Evolutionary conservation across 129 eudicot species (phyloP), one percentile per base, ranked within the genome.

Genomic region (Flaveria sonorensis): DNA sequence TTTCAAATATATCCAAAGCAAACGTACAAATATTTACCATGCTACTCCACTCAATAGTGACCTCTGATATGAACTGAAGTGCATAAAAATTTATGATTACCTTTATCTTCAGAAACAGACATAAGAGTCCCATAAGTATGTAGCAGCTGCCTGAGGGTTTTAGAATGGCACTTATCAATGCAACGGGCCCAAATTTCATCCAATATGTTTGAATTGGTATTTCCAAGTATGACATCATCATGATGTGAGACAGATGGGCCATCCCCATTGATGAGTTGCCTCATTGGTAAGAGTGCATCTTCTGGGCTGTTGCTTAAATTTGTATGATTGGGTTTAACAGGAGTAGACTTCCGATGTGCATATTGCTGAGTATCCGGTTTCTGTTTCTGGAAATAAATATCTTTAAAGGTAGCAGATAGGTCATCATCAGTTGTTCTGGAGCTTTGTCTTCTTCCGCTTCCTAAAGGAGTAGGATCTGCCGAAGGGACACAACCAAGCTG

Each of bases 141-240:
- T 43, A 94, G 86, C 65, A 94, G 82, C 63, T 86, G 90, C 85
- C 93, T 86, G 46, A 94, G 71, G 9, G 97, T 94, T 75, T 88
- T 91, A 3, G 97, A 91, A 81, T 91, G 97, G 61, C 99, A 94
- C 77, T 83, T 91, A 24, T 89, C 96, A 65, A 94, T 89, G 83
- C 97, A 94, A 52, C 79, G 85, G n/a, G 77, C 65, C 99, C 99
- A 94, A 23, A 94, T 86, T 62, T 91, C 86, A 77, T 84, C 88
- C 83, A 90, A 83, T 68, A 78, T 76, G 63, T 84, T 77, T 10
- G 93, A 46, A 65, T 86, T 73, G 48, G 55, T 60, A 19, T 60
- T 70, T 75, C 73, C 85, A 64, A 18, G 83, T n/a, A 39, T 52
- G 47, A 57, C 65, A 36, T 84, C 91, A 77, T 77, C 89, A 77